A percentile compares a stretch with the other conserved stretches of the same genome.
Evolutionary conservation across 2,329 filamentous ascomycete species (phyloP).

Genomic region (Pestalotiopsis sp.): DNA sequence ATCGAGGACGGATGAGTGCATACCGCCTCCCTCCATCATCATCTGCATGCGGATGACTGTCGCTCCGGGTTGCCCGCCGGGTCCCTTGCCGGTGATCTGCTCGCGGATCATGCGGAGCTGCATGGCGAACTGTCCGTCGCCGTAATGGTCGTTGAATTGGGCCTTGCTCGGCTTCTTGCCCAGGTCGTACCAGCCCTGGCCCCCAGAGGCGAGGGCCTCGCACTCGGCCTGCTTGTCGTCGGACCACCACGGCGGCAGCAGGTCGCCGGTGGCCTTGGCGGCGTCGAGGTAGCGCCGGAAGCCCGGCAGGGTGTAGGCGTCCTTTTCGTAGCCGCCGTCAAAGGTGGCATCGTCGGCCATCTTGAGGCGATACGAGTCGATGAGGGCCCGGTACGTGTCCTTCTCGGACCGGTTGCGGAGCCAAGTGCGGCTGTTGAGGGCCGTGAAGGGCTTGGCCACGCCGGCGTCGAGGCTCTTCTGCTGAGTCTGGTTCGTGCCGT

Average conservation of each 20-base stretch:
- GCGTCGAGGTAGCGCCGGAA: constrained; percentile 40
- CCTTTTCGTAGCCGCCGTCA: constrained; percentile 26
- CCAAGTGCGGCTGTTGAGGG: constrained; percentile 41
- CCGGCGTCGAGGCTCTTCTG: constrained; percentile 28
- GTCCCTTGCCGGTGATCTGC: constrained; percentile 34
- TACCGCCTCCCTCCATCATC: constrained; percentile 8
- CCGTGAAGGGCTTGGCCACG: constrained; percentile 39
- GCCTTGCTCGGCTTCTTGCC: constrained; percentile 31
- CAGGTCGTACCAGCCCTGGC: constrained; percentile 31
- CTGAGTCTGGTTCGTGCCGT: constrained; percentile 12
- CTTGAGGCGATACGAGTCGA: constrained; percentile 52
- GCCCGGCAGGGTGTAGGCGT: constrained; percentile 27
- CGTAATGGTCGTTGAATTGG: constrained; percentile 44
- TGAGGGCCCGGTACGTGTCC: constrained; percentile 47
- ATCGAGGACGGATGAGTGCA: not conserved
- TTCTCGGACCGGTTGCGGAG: constrained; percentile 45
- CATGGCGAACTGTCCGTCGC: constrained; percentile 47
- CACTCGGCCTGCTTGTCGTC: constrained; percentile 39
- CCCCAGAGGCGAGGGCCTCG: constrained; percentile 34
- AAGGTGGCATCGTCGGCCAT: constrained; percentile 36
- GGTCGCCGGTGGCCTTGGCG: constrained; percentile 23
- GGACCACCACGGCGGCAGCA: constrained; percentile 50
- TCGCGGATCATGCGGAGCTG: constrained; percentile 53
- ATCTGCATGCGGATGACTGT: constrained; percentile 24
- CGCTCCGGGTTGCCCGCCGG: constrained; percentile 30